phyloP scores from a whole-genome alignment of 139 green algal species.

The Micractinium conductrix region DNA sequence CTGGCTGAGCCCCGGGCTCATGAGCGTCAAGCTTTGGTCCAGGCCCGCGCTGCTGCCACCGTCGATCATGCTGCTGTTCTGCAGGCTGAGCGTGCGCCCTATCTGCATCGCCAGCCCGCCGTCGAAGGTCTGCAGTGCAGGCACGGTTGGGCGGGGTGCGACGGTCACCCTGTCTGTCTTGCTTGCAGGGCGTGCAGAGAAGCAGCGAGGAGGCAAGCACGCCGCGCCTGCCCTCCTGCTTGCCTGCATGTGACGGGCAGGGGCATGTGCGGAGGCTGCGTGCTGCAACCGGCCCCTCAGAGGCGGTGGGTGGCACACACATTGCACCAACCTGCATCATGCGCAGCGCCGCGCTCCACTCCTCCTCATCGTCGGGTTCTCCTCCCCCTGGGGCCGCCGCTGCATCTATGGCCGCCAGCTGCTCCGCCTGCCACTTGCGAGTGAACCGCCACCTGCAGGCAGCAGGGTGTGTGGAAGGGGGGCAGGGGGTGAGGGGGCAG shows the following conservation, averaged over 20 bases:
- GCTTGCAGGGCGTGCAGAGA: too few species aligned
- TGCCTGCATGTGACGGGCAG: too few species aligned
- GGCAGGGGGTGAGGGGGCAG: neutral
- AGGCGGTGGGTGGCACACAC: too few species aligned
- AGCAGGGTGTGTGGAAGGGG: neutral
- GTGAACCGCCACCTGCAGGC: constrained; percentile 42
- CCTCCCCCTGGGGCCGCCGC: neutral
- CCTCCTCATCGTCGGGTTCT: constrained; percentile 40
- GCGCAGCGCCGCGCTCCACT: constrained; percentile 38
- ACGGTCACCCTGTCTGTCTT: too few species aligned
- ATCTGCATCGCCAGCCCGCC: too few species aligned
- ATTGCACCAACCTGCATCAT: constrained; percentile 30
- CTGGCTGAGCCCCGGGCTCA: constrained; percentile 6
- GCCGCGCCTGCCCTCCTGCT: too few species aligned
- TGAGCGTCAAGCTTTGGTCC: constrained; percentile 14
- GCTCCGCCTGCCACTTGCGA: constrained; percentile 51
- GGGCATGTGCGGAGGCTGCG: too few species aligned
- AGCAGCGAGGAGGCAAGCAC: too few species aligned
- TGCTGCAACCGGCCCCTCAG: too few species aligned
- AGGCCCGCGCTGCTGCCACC: constrained; percentile 3
- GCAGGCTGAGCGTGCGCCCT: constrained; percentile 21
- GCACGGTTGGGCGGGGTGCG: too few species aligned
- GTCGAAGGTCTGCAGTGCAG: too few species aligned
- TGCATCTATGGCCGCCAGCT: constrained; percentile 46
- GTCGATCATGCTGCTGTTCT: constrained; percentile 28